Conservation (phyloP, 345 rosid species). For the Aurinia saxatilis region DNA sequence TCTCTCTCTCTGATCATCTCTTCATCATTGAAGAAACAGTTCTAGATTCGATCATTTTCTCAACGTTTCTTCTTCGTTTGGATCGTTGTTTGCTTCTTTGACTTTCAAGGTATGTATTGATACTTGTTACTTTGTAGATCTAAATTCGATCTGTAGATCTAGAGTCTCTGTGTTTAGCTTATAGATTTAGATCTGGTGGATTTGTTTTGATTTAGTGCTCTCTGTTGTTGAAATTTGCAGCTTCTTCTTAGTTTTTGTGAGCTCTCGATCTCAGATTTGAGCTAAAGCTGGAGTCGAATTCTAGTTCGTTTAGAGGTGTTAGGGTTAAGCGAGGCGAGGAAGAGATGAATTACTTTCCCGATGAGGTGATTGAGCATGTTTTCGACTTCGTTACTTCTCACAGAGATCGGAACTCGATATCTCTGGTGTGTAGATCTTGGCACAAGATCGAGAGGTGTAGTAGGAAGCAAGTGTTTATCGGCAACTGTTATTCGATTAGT, state of each 20-base stretch:
- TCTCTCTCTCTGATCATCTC: conserved; percentile 25
- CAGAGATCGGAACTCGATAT: conserved; percentile 73
- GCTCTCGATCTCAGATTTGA: conserved; percentile 14
- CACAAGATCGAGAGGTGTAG: conserved; percentile 73
- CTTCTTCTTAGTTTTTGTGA: no score
- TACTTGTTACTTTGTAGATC: no score
- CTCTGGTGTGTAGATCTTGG: conserved; percentile 85
- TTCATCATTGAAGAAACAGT: conserved; percentile 28
- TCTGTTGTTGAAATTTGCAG: no score
- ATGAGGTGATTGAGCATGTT: conserved; percentile 88
- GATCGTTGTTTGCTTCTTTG: not conserved
- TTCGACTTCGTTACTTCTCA: conserved; percentile 63
- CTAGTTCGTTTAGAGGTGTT: not conserved
- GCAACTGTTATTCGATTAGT: conserved; percentile 79
- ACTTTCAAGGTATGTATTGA: not conserved
- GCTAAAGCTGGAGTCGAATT: not conserved
- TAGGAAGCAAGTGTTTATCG: conserved; percentile 60
- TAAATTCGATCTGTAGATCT: no score
- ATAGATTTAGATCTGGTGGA: no score
- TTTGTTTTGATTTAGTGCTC: no score
- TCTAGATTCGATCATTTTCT: conserved; percentile 37
- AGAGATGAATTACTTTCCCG: conserved; percentile 89
- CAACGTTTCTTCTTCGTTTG: conserved; percentile 2
- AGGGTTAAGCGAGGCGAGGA: not conserved
- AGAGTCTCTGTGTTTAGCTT: no score